These are phyloP conservation scores for Scleroderma citrinum DNA, from an alignment of 768 basidiomycete genomes.

Conservation along the genomic window DNA sequence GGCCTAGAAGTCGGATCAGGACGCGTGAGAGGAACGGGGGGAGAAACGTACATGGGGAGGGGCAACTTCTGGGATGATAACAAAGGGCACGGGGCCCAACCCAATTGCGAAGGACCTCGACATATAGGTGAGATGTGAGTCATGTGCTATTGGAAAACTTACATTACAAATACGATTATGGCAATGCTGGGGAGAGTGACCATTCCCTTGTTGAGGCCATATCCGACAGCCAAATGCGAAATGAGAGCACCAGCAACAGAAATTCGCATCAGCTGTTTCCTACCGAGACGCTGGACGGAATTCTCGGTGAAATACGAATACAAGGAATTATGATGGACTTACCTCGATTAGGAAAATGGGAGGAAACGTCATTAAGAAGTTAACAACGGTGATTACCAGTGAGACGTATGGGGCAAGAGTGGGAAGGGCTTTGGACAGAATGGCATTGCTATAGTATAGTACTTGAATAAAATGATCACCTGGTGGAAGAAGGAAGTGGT, in stretches of 20 bases:
- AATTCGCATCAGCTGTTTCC: constrained; percentile 58
- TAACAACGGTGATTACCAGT: constrained; percentile 77
- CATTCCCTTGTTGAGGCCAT: constrained; percentile 58
- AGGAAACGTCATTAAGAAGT: constrained; percentile 70
- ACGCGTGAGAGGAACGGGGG: not conserved
- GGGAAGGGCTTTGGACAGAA: constrained; percentile 75
- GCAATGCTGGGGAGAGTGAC: constrained; percentile 63
- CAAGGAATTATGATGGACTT: constrained; percentile 4
- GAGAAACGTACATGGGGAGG: constrained; percentile 56
- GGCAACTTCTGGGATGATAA: constrained; percentile 87
- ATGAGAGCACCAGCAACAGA: constrained; percentile 63
- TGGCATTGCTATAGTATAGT: constrained; percentile 87
- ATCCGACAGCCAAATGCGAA: constrained; percentile 63
- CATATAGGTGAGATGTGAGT: not conserved
- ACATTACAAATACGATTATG: constrained; percentile 80
- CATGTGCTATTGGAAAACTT: constrained; percentile 1
- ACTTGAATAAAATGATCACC: constrained; percentile 38
- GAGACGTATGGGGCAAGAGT: constrained; percentile 78
- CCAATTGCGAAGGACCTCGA: constrained; percentile 82
- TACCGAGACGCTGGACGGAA: constrained; percentile 56
- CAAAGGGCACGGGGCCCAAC: constrained; percentile 88
- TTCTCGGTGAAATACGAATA: not conserved
- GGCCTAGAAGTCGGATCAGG: constrained; percentile 38
- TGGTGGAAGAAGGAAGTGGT: not conserved
- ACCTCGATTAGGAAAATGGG: constrained; percentile 87